Base-by-base conservation (phyloP, 2,329 filamentous ascomycete species). In the Niveomyces coronatus region DNA sequence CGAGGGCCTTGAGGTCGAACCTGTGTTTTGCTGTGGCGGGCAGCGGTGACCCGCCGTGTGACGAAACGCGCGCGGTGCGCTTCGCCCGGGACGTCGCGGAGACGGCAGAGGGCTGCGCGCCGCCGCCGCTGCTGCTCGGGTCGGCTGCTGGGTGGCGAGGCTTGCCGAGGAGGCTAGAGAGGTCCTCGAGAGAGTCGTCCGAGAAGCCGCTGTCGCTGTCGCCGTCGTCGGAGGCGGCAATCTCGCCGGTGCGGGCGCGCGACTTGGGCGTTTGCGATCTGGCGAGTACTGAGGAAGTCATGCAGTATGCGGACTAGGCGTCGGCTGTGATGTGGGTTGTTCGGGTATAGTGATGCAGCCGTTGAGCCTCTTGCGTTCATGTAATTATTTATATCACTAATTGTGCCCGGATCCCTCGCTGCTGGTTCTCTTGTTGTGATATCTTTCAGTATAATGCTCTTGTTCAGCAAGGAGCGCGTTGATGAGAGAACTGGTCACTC, bases 181-280 rank as follows among this genome's bases (percentile, higher is more conserved):
- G 54, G 30, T 71, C 65, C 5, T 71, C 67, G 11, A 80, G 64
- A 0, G 79, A 80, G 34, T 70, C 70, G 18, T 75, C 72, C 14
- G 76, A 76, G 14, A 50, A 54, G 26, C 45, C 47, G 26, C 67
- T 72, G 47, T 79, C 68, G 19, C 69, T 70, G 14, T 71, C 71
- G n/a, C 83, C 81, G 9, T 82, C 80, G 50, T 88, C 84, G 0
- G 84, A 87, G 38, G 74, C 79, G 31, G 68, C 69, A 28, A 88
- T 82, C 39, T 80, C 62, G 10, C 16, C 22, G 22, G 18, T n/a
- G 23, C 14, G 34, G 10, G n/a, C n/a, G n/a, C 13, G 31, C 7
- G 24, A 15, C 11, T 19, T 33, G 4, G 39, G 28, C 23, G 33
- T 39, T 10, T 74, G 58, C 48, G 75, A 64, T 54, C 74, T 63